These are phyloP conservation scores for Kodamaea lidongshanica DNA, from an alignment of 805 yeast species.

Conservation along the genomic window DNA sequence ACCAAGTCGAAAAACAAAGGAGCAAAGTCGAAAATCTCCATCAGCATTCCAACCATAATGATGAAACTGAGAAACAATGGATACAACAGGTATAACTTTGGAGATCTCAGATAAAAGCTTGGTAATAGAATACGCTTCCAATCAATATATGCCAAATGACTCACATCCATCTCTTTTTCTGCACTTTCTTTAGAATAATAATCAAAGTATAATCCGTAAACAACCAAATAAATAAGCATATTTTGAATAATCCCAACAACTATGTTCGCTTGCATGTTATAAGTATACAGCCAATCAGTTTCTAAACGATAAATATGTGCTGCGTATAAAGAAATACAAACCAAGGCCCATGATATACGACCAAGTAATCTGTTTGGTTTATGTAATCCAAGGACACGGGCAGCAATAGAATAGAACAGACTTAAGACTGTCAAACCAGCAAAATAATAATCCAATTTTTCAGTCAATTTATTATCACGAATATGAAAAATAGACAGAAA, in stretches of 20 bases:
- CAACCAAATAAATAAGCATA: conserved; percentile 22
- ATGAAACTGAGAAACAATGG: conserved; percentile 31
- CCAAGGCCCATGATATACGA: conserved; percentile 23
- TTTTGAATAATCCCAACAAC: conserved; percentile 74
- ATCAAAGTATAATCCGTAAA: conserved; percentile 25
- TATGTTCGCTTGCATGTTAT: conserved; percentile 89
- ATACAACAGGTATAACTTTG: conserved; percentile 35
- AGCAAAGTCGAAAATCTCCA: conserved; percentile 87
- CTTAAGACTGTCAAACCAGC: conserved; percentile 84
- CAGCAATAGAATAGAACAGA: conserved; percentile 66
- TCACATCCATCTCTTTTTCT: conserved; percentile 10
- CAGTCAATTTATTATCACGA: conserved; percentile 77
- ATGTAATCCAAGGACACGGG: conserved; percentile 59
- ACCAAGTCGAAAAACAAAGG: conserved; percentile 55
- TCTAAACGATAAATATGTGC: conserved; percentile 62
- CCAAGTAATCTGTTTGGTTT: conserved; percentile 15
- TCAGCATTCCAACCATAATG: conserved; percentile 72
- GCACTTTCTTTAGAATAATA: conserved; percentile 23
- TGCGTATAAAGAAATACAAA: conserved; percentile 47
- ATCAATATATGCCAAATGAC: conserved; percentile 26
- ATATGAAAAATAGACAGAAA: conserved; percentile 82
- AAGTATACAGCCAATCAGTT: conserved; percentile 81
- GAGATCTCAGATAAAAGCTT: conserved; percentile 27
- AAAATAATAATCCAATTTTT: conserved; percentile 81
- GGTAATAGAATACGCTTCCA: conserved; percentile 20